Evolutionary conservation across 176 grass and related monocot genomes (phyloP).

Genomic region (Stipa capillata): DNA sequence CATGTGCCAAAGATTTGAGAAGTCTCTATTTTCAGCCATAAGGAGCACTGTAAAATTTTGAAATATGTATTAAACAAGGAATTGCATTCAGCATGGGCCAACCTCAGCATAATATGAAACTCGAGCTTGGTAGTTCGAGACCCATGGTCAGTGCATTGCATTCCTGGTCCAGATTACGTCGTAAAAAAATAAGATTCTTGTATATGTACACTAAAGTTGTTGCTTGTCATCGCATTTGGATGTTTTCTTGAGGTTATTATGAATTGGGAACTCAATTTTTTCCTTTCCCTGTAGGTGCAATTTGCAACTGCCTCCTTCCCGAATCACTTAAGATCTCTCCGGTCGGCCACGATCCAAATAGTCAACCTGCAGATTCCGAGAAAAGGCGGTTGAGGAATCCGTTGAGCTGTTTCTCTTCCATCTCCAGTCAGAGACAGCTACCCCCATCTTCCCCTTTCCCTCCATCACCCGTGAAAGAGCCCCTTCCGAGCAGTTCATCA

Average conservation of each 20-base stretch:
- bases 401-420: slow-evolving; percentile 85
- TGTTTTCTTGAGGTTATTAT: neutral
- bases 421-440: slow-evolving; percentile 64
- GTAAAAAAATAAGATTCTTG: neutral
- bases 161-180: neutral
- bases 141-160: neutral
- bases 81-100: neutral
- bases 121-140: neutral
- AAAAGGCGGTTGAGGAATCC: slow-evolving; percentile 57
- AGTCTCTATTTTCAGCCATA: neutral
- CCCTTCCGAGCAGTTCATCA: slow-evolving; percentile 25
- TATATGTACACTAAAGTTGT: neutral
- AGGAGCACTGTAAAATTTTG: too few species aligned
- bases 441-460: slow-evolving; percentile 55
- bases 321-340: slow-evolving; percentile 83
- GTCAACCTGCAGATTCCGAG: slow-evolving; percentile 62
- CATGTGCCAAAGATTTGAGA: neutral
- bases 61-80: neutral
- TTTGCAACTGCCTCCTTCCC: slow-evolving; percentile 86
- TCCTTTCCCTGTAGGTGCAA: slow-evolving; percentile 49
- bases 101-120: neutral
- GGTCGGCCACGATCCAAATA: slow-evolving; percentile 61
- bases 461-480: slow-evolving; percentile 42
- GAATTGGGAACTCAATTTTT: neutral
- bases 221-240: neutral